phyloP scores from a whole-genome alignment of 129 eudicot species.

The Heracleum sosnowskyi region DNA sequence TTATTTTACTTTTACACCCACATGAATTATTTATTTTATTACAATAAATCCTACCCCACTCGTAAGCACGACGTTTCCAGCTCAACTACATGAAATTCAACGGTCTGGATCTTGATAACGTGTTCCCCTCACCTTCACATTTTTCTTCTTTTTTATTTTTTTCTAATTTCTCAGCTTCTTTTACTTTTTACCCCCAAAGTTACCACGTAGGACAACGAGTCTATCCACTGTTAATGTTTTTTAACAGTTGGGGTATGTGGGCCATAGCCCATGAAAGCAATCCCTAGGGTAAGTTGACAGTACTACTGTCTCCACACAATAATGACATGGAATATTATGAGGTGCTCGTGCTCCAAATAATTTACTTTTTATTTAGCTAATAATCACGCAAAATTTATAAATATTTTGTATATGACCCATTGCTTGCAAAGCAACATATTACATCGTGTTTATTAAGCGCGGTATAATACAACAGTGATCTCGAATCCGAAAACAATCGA shows the following conservation, averaged over 20 bases:
- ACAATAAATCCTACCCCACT: neutral
- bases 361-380: no score
- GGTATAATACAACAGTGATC: no score
- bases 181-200: neutral
- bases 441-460: no score
- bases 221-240: neutral
- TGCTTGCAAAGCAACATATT: no score
- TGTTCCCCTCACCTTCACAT: conserved; percentile 3
- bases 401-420: no score
- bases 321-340: neutral
- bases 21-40: neutral
- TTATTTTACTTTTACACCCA: neutral
- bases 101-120: conserved; percentile 5
- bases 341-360: no score
- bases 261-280: neutral
- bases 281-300: conserved; percentile 15
- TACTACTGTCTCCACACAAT: neutral
- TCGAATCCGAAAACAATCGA: no score
- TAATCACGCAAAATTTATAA: no score
- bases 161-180: neutral
- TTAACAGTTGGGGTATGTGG: neutral
- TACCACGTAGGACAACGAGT: conserved; percentile 14
- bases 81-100: conserved; percentile 5
- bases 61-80: conserved; percentile 29
- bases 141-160: neutral